Percentiles rank a stretch among this genome's conserved stretches.
Conservation (phyloP, 257 asterid species). For the Plantago ovata region DNA sequence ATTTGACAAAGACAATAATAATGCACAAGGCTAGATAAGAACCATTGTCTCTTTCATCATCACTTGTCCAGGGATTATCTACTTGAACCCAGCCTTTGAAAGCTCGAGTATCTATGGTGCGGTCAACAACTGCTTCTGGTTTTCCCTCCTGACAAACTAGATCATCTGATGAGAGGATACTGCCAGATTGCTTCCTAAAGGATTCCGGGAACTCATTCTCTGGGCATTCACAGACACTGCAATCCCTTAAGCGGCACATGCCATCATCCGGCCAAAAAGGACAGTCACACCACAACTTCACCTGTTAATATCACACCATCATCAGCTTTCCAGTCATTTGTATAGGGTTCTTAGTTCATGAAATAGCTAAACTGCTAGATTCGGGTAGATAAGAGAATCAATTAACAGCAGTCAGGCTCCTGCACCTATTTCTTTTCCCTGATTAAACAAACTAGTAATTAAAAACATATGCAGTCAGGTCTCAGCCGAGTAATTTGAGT, state of each 20-base stretch:
- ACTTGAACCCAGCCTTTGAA: slow-evolving; percentile 62
- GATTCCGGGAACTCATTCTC: slow-evolving; percentile 58
- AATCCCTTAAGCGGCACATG: slow-evolving; percentile 53
- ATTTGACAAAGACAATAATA: neutral
- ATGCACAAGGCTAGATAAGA: slow-evolving; percentile 16
- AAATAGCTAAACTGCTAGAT: too few relatives aligned
- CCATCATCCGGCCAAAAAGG: slow-evolving; percentile 76
- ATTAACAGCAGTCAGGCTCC: too few relatives aligned
- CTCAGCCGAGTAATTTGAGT: too few relatives aligned
- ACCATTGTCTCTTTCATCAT: slow-evolving; percentile 68
- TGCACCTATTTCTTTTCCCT: too few relatives aligned
- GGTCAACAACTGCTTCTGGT: slow-evolving; percentile 59
- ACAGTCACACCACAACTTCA: slow-evolving; percentile 72
- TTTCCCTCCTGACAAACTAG: slow-evolving; percentile 50
- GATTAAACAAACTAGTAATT: too few relatives aligned
- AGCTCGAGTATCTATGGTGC: slow-evolving; percentile 52
- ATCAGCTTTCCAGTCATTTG: slow-evolving; percentile 1
- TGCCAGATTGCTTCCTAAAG: slow-evolving; percentile 32
- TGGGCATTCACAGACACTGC: slow-evolving; percentile 69
- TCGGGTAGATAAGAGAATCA: too few relatives aligned
- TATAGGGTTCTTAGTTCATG: too few relatives aligned
- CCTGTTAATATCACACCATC: slow-evolving; percentile 26
- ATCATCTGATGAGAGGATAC: slow-evolving; percentile 35
- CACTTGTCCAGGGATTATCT: slow-evolving; percentile 70
- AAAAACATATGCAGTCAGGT: too few relatives aligned